Evolutionary conservation across 371 early-diverging fungal genomes (phyloP), one percentile per base, ranked within the genome.

Genomic region (Choanephora cucurbitarum): DNA sequence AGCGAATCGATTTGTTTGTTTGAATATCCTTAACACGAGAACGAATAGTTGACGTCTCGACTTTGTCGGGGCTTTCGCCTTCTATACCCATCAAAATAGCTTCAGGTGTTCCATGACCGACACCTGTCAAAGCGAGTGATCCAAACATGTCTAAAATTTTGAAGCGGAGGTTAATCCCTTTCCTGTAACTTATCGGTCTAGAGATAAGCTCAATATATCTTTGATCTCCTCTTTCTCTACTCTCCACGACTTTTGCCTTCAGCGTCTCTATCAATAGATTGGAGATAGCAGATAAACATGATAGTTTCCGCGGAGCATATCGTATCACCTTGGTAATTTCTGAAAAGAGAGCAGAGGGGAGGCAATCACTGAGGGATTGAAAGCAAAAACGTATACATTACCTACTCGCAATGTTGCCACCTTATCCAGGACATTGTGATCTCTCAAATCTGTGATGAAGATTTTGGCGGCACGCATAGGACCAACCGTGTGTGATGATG

Each of bases 381-480:
- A 14, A 37, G 11, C 7, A 7, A 14, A 37, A 37, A 40, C 31
- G 32, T 14, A 28, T 60, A 50, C 57, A 18, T 61, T 74, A 78
- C 78, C 78, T 24, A 94, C 88, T 37, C 94, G 86, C 41, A 97
- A 69, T 15, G 77, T 77, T 23, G 60, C 60, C 5, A 92, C 89
- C 62, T 80, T 83, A 23, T 84, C 83, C 19, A 94, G 79, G n/a
- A 94, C 78, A 3, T 75, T 61, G 62, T 86, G 86, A 21, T 85
- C 78, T 75, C 78, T 81, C 44, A 96, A 67, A 59, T 96, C 95
- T 56, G 84, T 83, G 37, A 94, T 82, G 75, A 97, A 97, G 55
- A 94, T 93, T 70, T 91, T 92, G 21, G 94, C 94, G 14, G 97
- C 96, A 32, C 97, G 86, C 95, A 97, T 95, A 5, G 97, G 97